Evolutionary conservation across 768 basidiomycete species (phyloP), one percentile per base, ranked within the genome.

Genomic region (Cystoderma amianthinum): DNA sequence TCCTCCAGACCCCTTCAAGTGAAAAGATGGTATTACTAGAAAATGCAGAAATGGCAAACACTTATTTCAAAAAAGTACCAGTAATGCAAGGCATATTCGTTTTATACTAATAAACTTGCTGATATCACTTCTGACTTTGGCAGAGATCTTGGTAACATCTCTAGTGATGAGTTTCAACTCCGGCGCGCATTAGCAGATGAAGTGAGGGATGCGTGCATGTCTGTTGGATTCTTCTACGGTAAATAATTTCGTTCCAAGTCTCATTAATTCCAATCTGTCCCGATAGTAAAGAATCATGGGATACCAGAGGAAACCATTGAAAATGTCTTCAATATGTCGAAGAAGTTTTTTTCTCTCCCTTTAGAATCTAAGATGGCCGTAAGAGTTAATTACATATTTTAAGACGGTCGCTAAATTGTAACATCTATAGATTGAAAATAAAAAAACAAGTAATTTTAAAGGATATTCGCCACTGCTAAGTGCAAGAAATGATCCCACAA

Each of bases 161-260:
- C 9, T 13, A 38, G 37, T 18, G 18, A 38, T 3, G n/a, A n/a
- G n/a, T n/a, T n/a, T n/a, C n/a, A n/a, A n/a, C n/a, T n/a, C n/a
- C 69, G 74, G 32, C 52, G 56, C 39, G 59, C 55, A 1, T 58
- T 91, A 1, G 85, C 79, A 0, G 52, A 62, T 17, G 60, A 76
- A 47, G 72, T 93, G 32, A 69, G 82, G 40, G 71, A 85, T 48
- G 89, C 90, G 0, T 90, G 86, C 48, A 78, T 87, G 42, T 71
- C 76, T 39, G 86, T 87, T 4, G 90, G 90, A 1, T 92, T 94
- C 56, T 86, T 93, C 58, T 93, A 92, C 51, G 75, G 84, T 85
- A 47, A 30, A 30, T 9, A 30, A 15, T 30, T 30, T 30, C 15
- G 10, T 15, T 9, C 15, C 10, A 9, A 9, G 28, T 30, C 10